Evolutionary conservation across 78 protist genomes (phyloP).

Genomic region (slime mould (Dictyostelium discoideum)): dicty_2.7 NC_007088.5:3810001-3810500

Average conservation of each 20-base stretch:
- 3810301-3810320: background rate
- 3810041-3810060: background rate
- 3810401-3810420: background rate
- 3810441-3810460: background rate
- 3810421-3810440: background rate
- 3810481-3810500: background rate
- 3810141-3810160: background rate
- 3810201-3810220: background rate
- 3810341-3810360: slow-evolving; percentile 12
- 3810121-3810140: background rate
- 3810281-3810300: background rate
- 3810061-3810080: background rate
- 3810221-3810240: background rate
- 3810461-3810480: background rate
- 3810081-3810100: background rate
- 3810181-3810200: background rate
- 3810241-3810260: background rate
- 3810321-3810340: background rate
- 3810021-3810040: background rate
- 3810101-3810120: background rate
- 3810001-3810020: background rate
- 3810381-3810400: background rate
- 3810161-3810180: background rate
- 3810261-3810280: background rate
- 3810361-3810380: background rate